phyloP scores from a whole-genome alignment of 1,139 yeast genomes.

The Yamadazyma friedrichii region DNA sequence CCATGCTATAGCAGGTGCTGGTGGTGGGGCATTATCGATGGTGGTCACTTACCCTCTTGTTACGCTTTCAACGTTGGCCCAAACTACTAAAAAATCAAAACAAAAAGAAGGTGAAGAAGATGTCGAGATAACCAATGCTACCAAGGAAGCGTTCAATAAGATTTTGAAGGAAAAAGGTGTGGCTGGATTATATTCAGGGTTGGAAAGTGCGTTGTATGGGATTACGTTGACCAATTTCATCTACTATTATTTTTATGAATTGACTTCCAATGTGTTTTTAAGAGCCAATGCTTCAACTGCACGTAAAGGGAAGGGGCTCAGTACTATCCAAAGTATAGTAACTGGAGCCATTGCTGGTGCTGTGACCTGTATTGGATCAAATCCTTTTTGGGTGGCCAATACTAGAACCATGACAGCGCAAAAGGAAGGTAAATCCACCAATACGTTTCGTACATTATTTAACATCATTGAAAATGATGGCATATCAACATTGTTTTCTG shows the following conservation, averaged over 20 bases:
- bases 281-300: conserved; percentile 29
- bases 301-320: conserved; percentile 39
- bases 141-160: conserved; percentile 39
- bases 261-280: conserved; percentile 56
- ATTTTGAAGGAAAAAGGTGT: conserved; percentile 65
- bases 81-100: conserved; percentile 49
- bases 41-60: conserved; percentile 83
- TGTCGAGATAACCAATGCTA: conserved; percentile 20
- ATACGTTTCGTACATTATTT: conserved; percentile 53
- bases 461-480: conserved; percentile 76
- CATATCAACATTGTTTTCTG: conserved; percentile 68
- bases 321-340: conserved; percentile 69
- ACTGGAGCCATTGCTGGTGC: conserved; percentile 90
- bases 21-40: conserved; percentile 89
- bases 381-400: conserved; percentile 95
- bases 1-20: conserved; percentile 90
- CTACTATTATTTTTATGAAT: conserved; percentile 88
- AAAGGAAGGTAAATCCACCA: conserved; percentile 31
- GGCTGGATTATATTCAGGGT: conserved; percentile 74
- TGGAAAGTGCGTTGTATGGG: conserved; percentile 86
- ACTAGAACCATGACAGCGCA: conserved; percentile 74
- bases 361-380: conserved; percentile 79
- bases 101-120: conserved; percentile 10
- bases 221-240: conserved; percentile 83
- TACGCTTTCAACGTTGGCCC: conserved; percentile 81